These are phyloP conservation scores for Fraxinus excelsior DNA, from an alignment of 257 asterid genomes.

Conservation along the genomic window DNA sequence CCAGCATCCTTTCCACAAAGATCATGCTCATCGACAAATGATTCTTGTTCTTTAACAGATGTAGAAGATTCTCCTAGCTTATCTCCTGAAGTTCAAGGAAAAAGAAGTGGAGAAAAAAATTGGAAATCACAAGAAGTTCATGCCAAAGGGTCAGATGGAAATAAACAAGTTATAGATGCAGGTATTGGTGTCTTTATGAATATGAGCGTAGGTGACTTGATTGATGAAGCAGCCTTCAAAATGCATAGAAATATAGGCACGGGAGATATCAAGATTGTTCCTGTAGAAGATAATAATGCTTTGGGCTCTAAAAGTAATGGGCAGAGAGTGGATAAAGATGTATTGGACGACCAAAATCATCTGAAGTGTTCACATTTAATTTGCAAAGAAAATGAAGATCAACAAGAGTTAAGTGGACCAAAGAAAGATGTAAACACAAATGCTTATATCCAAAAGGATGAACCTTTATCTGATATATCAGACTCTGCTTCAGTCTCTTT, in stretches of 20 bases:
- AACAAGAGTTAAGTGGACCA: conserved; percentile 8
- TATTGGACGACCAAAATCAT: conserved; percentile 24
- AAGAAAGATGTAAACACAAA: conserved; percentile 19
- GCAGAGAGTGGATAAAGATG: conserved; percentile 23
- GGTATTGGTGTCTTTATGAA: conserved; percentile 10
- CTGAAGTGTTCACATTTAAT: conserved; percentile 19
- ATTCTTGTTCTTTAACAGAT: conserved; percentile 20
- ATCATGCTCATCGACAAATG: conserved; percentile 25
- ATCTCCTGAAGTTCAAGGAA: conserved; percentile 36
- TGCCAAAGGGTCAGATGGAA: conserved; percentile 27
- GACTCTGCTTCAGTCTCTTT: neutral
- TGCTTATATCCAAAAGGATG: neutral
- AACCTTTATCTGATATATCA: neutral
- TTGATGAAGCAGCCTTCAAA: conserved; percentile 18
- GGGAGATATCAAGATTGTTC: conserved; percentile 26
- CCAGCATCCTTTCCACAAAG: conserved; percentile 34
- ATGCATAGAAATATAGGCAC: conserved; percentile 8
- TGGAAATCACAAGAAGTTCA: conserved; percentile 34
- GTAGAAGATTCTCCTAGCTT: conserved; percentile 31
- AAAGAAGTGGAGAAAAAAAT: conserved; percentile 29
- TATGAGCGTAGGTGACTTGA: conserved; percentile 23
- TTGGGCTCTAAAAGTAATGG: conserved; percentile 20
- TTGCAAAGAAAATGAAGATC: conserved; percentile 20
- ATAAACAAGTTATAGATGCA: conserved; percentile 32
- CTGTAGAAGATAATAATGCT: conserved; percentile 25